Evolutionary conservation across 1,284 basidiomycete genomes (phyloP).

Genomic region (Boletellus deceptivus): DNA sequence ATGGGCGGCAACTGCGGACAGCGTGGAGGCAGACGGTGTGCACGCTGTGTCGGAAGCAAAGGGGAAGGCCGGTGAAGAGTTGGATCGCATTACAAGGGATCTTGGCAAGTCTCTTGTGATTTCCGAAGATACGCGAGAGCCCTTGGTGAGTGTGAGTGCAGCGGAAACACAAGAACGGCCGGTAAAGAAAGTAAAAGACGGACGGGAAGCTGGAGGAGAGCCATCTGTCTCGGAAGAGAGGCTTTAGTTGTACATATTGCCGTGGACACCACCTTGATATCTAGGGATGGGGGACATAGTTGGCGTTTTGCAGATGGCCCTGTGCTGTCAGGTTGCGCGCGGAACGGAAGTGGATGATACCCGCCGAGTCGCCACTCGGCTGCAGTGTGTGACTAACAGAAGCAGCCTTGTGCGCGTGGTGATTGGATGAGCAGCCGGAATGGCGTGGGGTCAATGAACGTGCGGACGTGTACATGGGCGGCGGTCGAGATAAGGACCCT

Average conservation of each 20-base stretch:
- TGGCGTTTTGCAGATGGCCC: no score
- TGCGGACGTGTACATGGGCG: no score
- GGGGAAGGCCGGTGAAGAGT: conserved; percentile 29
- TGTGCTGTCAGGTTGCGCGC: no score
- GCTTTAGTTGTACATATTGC: neutral
- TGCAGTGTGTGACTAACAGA: no score
- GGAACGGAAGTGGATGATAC: no score
- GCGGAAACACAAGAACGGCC: neutral
- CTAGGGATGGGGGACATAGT: no score
- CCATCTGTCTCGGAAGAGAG: conserved; percentile 1
- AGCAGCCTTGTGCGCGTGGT: no score
- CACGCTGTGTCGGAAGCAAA: conserved; percentile 7
- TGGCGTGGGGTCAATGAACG: no score
- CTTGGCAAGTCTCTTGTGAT: conserved; percentile 30
- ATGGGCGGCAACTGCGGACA: conserved; percentile 52
- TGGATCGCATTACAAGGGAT: conserved; percentile 36
- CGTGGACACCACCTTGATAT: no score
- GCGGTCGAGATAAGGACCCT: no score
- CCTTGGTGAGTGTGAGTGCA: neutral
- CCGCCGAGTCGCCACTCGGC: no score
- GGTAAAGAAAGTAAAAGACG: neutral
- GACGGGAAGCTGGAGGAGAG: neutral
- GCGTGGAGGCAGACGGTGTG: conserved; percentile 22
- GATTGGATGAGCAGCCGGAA: no score
- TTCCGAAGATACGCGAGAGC: conserved; percentile 8